Base-by-base conservation (phyloP, 139 green algal genomes). In the Astrephomene gubernaculifera region DNA sequence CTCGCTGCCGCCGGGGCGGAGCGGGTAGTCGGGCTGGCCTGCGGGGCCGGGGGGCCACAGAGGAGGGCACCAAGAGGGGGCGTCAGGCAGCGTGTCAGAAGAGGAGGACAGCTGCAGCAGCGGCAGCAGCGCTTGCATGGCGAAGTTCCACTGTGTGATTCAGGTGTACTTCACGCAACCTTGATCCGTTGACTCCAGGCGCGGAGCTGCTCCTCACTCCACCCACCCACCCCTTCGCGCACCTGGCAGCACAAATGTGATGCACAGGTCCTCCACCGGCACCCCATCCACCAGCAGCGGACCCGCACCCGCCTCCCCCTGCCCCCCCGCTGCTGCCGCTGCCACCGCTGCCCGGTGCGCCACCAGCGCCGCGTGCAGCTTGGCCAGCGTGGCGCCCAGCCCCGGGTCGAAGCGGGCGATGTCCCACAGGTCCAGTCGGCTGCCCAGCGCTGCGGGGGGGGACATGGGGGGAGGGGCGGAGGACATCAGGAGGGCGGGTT, bases 171-270 rank as follows among this genome's bases (percentile, higher is more conserved):
- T n/a, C n/a, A n/a, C n/a, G n/a, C n/a, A n/a, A n/a, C n/a, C n/a
- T n/a, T n/a, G n/a, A n/a, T n/a, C n/a, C n/a, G n/a, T n/a, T n/a
- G n/a, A n/a, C n/a, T n/a, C n/a, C n/a, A n/a, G n/a, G n/a, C n/a
- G n/a, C n/a, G n/a, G n/a, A n/a, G n/a, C n/a, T n/a, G n/a, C n/a
- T n/a, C n/a, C n/a, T n/a, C n/a, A n/a, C n/a, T n/a, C n/a, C n/a
- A n/a, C n/a, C n/a, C n/a, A n/a, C n/a, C n/a, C n/a, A n/a, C n/a
- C n/a, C n/a, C n/a, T n/a, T n/a, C n/a, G n/a, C 60, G 10, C 45
- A 91, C 96, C 97, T 25, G 97, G 97, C 63, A 99, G 90, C 17
- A 94, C 96, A 89, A 98, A 99, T 31, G 92, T 92, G n/a, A 99
- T 95, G 91, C 93, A 98, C 38, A 99, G 91, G 85, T 98, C 97